Conservation (phyloP, 768 basidiomycete genomes). For the Rhizopogon vulgaris region DNA sequence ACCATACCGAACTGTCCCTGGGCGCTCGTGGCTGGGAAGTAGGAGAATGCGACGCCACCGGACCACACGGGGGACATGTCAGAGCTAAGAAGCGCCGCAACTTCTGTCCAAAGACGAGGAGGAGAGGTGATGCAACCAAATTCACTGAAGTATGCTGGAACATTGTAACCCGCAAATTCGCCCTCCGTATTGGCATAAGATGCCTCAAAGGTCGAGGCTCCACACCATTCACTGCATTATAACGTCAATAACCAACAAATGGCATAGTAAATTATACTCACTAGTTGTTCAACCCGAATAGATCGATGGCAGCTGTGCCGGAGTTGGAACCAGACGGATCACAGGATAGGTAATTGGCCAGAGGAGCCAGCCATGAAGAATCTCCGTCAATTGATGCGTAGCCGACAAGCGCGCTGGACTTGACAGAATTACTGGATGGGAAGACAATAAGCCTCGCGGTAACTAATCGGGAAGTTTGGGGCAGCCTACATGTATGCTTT, state of each 20-base stretch:
- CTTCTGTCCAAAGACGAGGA: slow-evolving; percentile 79
- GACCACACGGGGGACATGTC: slow-evolving; percentile 79
- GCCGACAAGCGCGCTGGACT: slow-evolving; percentile 64
- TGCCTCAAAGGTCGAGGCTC: slow-evolving; percentile 48
- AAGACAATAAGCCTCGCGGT: not conserved
- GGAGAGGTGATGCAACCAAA: slow-evolving; percentile 64
- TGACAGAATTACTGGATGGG: slow-evolving; percentile 48
- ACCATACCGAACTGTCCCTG: slow-evolving; percentile 83
- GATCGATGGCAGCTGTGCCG: slow-evolving; percentile 63
- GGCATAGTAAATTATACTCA: slow-evolving; percentile 30
- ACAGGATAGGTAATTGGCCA: slow-evolving; percentile 80
- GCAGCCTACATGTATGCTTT: slow-evolving; percentile 75
- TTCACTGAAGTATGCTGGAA: slow-evolving; percentile 88
- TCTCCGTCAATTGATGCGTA: slow-evolving; percentile 83
- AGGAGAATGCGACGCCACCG: slow-evolving; percentile 85
- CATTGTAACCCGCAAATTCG: slow-evolving; percentile 59
- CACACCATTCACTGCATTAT: slow-evolving; percentile 72
- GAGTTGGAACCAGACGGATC: slow-evolving; percentile 49
- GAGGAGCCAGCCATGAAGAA: slow-evolving; percentile 49
- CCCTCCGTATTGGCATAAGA: slow-evolving; percentile 51
- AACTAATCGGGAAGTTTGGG: not conserved
- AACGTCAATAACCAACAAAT: slow-evolving; percentile 6
- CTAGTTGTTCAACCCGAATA: slow-evolving; percentile 89
- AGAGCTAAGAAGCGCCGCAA: slow-evolving; percentile 60
- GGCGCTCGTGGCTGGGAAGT: slow-evolving; percentile 76